Percentiles rank a stretch among this genome's conserved stretches.
phyloP scores from a whole-genome alignment of 2,329 filamentous ascomycete genomes.

The Arachnomyces sp. region DNA sequence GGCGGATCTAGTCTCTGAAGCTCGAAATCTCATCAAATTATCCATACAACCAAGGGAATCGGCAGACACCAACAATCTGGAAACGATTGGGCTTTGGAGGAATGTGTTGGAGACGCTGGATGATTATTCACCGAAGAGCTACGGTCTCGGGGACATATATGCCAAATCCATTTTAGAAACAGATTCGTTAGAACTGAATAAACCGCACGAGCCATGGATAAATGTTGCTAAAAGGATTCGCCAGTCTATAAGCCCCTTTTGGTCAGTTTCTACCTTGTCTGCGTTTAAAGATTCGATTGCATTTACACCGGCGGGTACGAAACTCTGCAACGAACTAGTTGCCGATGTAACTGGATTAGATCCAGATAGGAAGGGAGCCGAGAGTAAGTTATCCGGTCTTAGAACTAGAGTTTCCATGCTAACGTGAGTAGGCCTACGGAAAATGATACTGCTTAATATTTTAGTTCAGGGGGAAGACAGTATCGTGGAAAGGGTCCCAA shows the following conservation, averaged over 20 bases:
- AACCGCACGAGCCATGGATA: constrained; percentile 24
- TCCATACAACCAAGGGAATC: not conserved
- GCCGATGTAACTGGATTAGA: constrained; percentile 52
- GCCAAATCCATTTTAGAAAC: constrained; percentile 30
- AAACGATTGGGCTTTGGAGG: constrained; percentile 27
- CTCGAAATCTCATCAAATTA: constrained; percentile 38
- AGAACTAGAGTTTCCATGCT: constrained; percentile 4
- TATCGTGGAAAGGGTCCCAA: constrained; percentile 38
- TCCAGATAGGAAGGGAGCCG: constrained; percentile 32
- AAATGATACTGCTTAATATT: constrained; percentile 48
- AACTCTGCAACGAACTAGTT: constrained; percentile 54
- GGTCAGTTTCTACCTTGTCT: constrained; percentile 41
- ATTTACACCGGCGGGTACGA: constrained; percentile 40
- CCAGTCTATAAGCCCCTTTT: constrained; percentile 37
- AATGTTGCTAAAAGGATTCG: constrained; percentile 28
- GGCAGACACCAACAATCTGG: constrained; percentile 7
- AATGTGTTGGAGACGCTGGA: constrained; percentile 24
- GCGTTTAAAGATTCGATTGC: constrained; percentile 44
- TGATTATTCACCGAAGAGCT: constrained; percentile 26
- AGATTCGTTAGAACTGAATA: constrained; percentile 19
- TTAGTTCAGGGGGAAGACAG: constrained; percentile 44
- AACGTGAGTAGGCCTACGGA: constrained; percentile 34
- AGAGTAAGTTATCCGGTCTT: constrained; percentile 29
- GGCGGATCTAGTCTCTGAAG: constrained; percentile 45
- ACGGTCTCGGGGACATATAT: constrained; percentile 35